Evolutionary conservation across 75 land plant genomes (phyloP).

Genomic region (Sequoiadendron giganteum): DNA sequence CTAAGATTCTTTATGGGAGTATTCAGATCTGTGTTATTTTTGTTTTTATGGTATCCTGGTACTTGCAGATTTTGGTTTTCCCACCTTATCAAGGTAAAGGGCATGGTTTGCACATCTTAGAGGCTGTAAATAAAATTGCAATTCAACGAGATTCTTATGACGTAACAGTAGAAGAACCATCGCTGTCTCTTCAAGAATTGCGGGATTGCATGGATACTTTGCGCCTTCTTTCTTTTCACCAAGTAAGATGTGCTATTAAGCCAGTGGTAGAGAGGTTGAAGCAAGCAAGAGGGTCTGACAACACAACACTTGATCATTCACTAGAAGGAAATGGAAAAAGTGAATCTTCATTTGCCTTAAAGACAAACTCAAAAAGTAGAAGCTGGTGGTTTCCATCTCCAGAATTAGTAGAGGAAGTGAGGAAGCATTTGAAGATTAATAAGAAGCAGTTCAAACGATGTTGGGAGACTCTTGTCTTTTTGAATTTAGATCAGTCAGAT

Average conservation of each 20-base stretch:
- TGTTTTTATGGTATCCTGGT: background rate
- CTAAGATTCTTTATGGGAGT: background rate
- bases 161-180: slow-evolving; percentile 89
- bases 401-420: slow-evolving; percentile 40
- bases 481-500: slow-evolving; percentile 50
- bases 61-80: slow-evolving; percentile 74
- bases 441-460: slow-evolving; percentile 84
- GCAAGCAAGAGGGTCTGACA: slow-evolving; percentile 32
- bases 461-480: slow-evolving; percentile 82
- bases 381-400: slow-evolving; percentile 45
- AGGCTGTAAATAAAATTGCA: slow-evolving; percentile 69
- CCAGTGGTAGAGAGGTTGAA: slow-evolving; percentile 34
- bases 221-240: slow-evolving; percentile 55
- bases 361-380: slow-evolving; percentile 9
- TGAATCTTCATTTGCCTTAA: background rate
- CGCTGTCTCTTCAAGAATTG: slow-evolving; percentile 71
- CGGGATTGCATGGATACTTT: slow-evolving; percentile 73
- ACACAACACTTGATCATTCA: background rate
- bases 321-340: slow-evolving; percentile 8
- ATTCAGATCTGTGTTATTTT: background rate
- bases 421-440: slow-evolving; percentile 70
- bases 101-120: slow-evolving; percentile 67
- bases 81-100: slow-evolving; percentile 86
- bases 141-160: slow-evolving; percentile 58
- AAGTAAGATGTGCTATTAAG: slow-evolving; percentile 37